These are phyloP conservation scores for Phaffia tasmanica DNA, from an alignment of 768 basidiomycete species.

Conservation along the genomic window DNA sequence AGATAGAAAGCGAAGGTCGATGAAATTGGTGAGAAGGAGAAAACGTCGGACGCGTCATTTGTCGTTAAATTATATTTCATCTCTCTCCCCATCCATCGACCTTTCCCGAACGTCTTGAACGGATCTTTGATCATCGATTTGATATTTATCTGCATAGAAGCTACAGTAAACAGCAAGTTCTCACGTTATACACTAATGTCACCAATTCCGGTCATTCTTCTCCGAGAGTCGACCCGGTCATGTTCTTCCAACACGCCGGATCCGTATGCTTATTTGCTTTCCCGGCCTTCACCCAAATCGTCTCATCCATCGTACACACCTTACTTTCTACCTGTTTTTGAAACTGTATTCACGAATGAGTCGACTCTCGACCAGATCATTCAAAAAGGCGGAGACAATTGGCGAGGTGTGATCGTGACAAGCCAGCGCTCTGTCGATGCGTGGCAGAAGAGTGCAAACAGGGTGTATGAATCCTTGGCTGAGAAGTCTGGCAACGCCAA, in stretches of 20 bases:
- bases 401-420: conserved; percentile 61
- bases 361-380: conserved; percentile 44
- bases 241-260: conserved; percentile 39
- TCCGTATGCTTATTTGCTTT: conserved; percentile 42
- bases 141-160: too few species aligned
- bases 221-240: conserved; percentile 17
- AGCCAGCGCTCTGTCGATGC: conserved; percentile 68
- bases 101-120: too few species aligned
- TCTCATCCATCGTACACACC: conserved; percentile 45
- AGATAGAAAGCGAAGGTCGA: too few species aligned
- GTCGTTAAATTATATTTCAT: too few species aligned
- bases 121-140: too few species aligned
- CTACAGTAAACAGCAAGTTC: too few species aligned
- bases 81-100: too few species aligned
- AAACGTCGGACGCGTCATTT: too few species aligned
- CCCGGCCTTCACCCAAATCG: conserved; percentile 41
- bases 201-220: conserved; percentile 20
- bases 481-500: conserved; percentile 7
- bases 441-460: conserved; percentile 45
- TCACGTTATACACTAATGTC: background rate
- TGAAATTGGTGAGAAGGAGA: too few species aligned
- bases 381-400: conserved; percentile 38
- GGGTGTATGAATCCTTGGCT: background rate
- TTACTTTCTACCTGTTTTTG: conserved; percentile 58
- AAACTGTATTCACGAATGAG: conserved; percentile 51